Base-by-base conservation (phyloP, 1,284 basidiomycete species). In the Athelia psychrophila region DNA sequence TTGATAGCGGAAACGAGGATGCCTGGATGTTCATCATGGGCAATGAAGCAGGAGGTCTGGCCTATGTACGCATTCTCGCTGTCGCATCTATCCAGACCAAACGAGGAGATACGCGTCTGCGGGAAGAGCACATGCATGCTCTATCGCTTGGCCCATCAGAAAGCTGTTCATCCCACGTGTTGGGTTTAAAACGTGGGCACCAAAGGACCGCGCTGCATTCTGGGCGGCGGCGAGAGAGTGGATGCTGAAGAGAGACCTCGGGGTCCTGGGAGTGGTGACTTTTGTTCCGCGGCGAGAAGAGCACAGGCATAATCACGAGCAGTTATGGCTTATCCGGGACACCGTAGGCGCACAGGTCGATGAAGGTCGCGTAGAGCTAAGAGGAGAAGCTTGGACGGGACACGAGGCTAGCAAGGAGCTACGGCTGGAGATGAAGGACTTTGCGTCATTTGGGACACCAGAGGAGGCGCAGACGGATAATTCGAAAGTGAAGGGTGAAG, bases 11-110 rank as follows among this genome's bases (percentile, higher is more conserved):
- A n/a, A 42, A 42, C 6, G 38, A 5, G 9, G n/a, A 22, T 18
- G 79, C 84, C 42, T 97, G 93, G 93, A 87, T 80, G 0, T 75
- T 95, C 4, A 86, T 85, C 0, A 91, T 93, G 81, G 94, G 94
- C 1, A 96, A 97, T 64, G 93, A 96, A 69, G 91, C 94, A 10
- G 93, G 93, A 64, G 93, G 94, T 93, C 62, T 55, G 81, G 61
- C 36, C 44, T 48, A 20, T 25, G 33, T 25, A 46, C 71, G 80
- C 9, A 68, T 67, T 24, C 76, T 74, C 22, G 75, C 79, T n/a
- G 77, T 95, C 18, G 81, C 95, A 1, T 76, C 98, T 27, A 72
- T 91, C 50, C 88, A 90, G 56, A 88, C 87, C 0, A 74, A 81
- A 0, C 80, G 80, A 4, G 67, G 75, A 1, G 91, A 94, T 65